Evolutionary conservation across 1,284 basidiomycete genomes (phyloP).

Genomic region (Coniferiporia sulphurascens): DNA sequence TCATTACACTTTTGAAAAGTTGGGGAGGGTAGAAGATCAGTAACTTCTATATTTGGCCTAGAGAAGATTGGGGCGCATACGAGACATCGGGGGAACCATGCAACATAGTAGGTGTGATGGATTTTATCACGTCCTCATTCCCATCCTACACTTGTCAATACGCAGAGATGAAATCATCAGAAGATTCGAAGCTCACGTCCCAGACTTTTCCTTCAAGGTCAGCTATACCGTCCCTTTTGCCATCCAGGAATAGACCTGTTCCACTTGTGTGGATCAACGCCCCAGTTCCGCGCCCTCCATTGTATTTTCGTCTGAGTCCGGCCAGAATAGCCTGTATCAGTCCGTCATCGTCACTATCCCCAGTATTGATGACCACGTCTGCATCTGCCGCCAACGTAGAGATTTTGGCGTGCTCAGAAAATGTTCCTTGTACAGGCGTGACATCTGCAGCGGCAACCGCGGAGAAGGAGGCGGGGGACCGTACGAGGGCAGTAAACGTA

Average conservation of each 20-base stretch:
- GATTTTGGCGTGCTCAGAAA: constrained; percentile 1
- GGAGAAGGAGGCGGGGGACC: neutral
- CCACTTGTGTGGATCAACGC: constrained; percentile 24
- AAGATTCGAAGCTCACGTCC: constrained; percentile 18
- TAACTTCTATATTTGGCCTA: no score
- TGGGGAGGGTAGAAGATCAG: no score
- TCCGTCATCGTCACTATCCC: constrained; percentile 20
- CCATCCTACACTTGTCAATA: neutral
- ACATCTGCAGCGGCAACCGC: neutral
- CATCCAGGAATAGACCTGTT: constrained; percentile 18
- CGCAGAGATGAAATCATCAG: neutral
- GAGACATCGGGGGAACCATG: constrained; percentile 20
- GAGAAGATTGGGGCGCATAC: neutral
- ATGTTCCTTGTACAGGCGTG: neutral
- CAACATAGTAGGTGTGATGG: constrained; percentile 9
- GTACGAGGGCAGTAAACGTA: neutral
- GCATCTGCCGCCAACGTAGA: neutral
- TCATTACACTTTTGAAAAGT: neutral
- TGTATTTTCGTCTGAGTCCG: constrained; percentile 11
- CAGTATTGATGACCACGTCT: constrained; percentile 23
- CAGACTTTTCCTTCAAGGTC: constrained; percentile 17
- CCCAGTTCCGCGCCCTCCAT: constrained; percentile 6
- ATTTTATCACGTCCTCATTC: constrained; percentile 19
- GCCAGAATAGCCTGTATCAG: constrained; percentile 21
- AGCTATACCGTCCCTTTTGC: constrained; percentile 15